Base-by-base conservation (phyloP, 495 filamentous ascomycete species). In the Xylaria bambusicola region DNA sequence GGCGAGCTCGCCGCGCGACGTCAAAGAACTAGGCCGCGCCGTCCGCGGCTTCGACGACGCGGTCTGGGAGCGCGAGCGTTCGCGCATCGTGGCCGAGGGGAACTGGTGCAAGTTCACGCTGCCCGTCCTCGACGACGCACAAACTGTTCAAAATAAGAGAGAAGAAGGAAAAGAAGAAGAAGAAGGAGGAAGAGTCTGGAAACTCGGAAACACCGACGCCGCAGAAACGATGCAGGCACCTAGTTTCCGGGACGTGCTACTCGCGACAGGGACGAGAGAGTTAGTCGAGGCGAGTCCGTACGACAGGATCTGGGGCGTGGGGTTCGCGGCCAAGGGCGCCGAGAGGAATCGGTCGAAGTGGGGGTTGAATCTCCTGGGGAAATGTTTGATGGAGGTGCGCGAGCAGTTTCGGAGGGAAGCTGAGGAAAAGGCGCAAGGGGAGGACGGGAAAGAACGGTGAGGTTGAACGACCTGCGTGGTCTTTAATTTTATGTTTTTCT, bases 301-400 rank as follows among this genome's bases (percentile, higher is more conserved):
- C 53, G 86, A 90, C 71, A 64, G 74, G 24, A 81, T 89, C 54
- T 90, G 87, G 88, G 88, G 88, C 6, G 70, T 90, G 31, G 87
- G 88, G 12, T 87, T 84, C 67, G 70, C 62, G 1, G 77, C 75
- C 29, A 71, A 64, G 26, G 75, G 76, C 60, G 86, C 84, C 0
- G 75, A 67, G 52, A 52, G 15, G 8, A 80, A 73, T 60, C 73
- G 82, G 24, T 62, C 66, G 18, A 61, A 71, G 40, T 90, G 88
- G 87, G 87, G 88, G 44, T 55, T 80, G 72, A 91, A 90, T 72
- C 66, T 89, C 58, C 65, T 90, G 61, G 87, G 88, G 5, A 86
- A 85, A 73, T 71, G 64, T 45, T 56, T 74, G 52, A 72, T 75
- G 71, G 64, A 60, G 10, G 70, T 72, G 33, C 65, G 85, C 61